Evolutionary conservation across 2,329 filamentous ascomycete genomes (phyloP), one percentile per base, ranked within the genome.

Genomic region (Hymenoscyphus occultus): DNA sequence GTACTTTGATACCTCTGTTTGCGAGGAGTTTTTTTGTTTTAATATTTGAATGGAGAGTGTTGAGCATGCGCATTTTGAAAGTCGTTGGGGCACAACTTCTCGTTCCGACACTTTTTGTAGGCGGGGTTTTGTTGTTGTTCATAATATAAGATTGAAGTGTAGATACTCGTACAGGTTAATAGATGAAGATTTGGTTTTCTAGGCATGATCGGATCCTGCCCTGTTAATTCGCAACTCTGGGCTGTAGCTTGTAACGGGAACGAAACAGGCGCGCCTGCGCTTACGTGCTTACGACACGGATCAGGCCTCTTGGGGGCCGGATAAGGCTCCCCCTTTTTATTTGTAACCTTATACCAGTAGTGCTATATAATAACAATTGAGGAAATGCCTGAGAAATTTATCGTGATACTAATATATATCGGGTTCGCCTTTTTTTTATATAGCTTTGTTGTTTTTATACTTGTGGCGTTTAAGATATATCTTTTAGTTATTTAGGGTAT

Each of bases 1-100:
- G 56, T 57, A 57, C 31, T 14, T 57, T 22, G 48, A 54, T 54
- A 54, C 48, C 48, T 54, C 22, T 54, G 19, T 28, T 57, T 35
- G 56, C 28, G 32, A 3, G 56, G 56, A 28, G 54, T 57, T 57
- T 57, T 28, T 57, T 16, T 57, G 31, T 57, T 57, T 57, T 13
- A 57, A 57, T 7, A 28, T 39, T 39, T 22, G 32, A 57, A 28
- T 28, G 22, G 45, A 28, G 48, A 22, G 19, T 19, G n/a, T 12
- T 12, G n/a, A 22, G 3, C 12, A 19, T 12, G 22, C 22, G n/a
- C 22, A 10, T 10, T 35, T 51, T 54, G 48, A 54, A 54, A 54
- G 48, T 54, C 48, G 19, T 19, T 51, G 22, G 22, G 19, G 45
- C 22, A 19, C 45, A 51, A 51, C n/a, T 51, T 19, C 45, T 19